A percentile compares a stretch with the other conserved stretches of the same genome.
These are phyloP conservation scores for Boletus subcaerulescens DNA, from an alignment of 768 basidiomycete species.

Conservation along the genomic window DNA sequence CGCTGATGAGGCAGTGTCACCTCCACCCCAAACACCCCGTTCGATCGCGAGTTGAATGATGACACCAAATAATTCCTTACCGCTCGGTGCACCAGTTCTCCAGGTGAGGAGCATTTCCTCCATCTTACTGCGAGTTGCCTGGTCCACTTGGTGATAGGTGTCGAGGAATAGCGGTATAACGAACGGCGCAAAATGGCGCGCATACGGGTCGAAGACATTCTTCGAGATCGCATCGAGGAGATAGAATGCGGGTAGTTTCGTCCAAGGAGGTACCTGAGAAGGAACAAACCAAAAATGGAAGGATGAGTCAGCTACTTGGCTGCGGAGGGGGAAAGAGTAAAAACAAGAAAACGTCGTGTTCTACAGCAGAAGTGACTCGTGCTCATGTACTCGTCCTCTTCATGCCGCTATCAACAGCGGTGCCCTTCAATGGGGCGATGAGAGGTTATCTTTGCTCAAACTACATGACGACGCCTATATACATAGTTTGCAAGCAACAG, in stretches of 20 bases:
- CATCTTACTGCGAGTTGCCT: conserved; percentile 86
- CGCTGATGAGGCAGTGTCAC: conserved; percentile 38
- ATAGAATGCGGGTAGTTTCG: conserved; percentile 93
- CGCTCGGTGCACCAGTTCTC: conserved; percentile 79
- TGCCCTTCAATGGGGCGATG: conserved; percentile 30
- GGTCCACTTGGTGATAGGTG: conserved; percentile 85
- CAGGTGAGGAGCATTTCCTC: conserved; percentile 97
- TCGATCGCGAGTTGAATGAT: conserved; percentile 83
- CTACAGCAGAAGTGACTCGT: conserved; percentile 27
- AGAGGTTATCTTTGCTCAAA: conserved; percentile 42
- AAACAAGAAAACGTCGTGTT: conserved; percentile 27
- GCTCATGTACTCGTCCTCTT: conserved; percentile 38
- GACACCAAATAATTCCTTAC: conserved; percentile 82
- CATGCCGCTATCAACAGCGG: conserved; percentile 33
- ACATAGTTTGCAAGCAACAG: conserved; percentile 39
- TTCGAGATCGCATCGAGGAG: conserved; percentile 96
- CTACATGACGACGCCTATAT: conserved; percentile 42
- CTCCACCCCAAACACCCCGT: conserved; percentile 73
- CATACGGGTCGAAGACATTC: conserved; percentile 92
- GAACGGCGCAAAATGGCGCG: conserved; percentile 76
- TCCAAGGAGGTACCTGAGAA: conserved; percentile 77
- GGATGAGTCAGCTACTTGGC: conserved; percentile 64
- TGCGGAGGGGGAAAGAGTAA: conserved; percentile 26
- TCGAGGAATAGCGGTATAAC: conserved; percentile 84
- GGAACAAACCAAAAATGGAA: conserved; percentile 29